Conservation (phyloP, 2,329 filamentous ascomycete species). For the Chaetomium globosum region DNA sequence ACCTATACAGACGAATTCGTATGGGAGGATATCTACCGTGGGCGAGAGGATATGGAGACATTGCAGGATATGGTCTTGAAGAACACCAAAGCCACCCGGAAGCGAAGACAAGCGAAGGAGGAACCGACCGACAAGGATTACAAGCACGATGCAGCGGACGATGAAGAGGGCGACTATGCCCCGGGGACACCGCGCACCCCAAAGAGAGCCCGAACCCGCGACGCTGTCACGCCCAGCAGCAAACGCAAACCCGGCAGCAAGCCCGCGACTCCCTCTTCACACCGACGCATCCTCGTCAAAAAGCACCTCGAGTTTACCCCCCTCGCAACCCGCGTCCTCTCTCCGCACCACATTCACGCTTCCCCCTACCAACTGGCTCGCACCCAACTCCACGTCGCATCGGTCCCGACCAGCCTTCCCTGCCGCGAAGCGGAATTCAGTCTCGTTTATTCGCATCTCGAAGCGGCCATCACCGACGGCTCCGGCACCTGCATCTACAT, state of each 20-base stretch:
- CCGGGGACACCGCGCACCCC: slow-evolving; percentile 44
- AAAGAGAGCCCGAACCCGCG: slow-evolving; percentile 40
- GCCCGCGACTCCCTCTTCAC: slow-evolving; percentile 47
- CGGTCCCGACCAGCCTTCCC: slow-evolving; percentile 84
- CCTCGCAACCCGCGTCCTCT: slow-evolving; percentile 82
- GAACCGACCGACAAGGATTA: slow-evolving; percentile 41
- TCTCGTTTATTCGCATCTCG: slow-evolving; percentile 88
- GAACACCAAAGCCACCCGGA: slow-evolving; percentile 72
- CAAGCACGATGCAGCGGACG: slow-evolving; percentile 38
- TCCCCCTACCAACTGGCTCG: slow-evolving; percentile 93
- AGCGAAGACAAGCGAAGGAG: slow-evolving; percentile 41
- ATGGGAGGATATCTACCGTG: slow-evolving; percentile 83
- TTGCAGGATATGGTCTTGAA: slow-evolving; percentile 67
- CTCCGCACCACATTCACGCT: slow-evolving; percentile 70
- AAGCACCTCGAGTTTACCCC: slow-evolving; percentile 95
- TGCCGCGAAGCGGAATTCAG: slow-evolving; percentile 92
- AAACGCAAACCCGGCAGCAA: slow-evolving; percentile 52
- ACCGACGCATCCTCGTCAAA: slow-evolving; percentile 67
- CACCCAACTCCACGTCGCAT: slow-evolving; percentile 86
- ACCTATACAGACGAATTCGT: slow-evolving; percentile 89
- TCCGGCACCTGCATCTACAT: slow-evolving; percentile 98
- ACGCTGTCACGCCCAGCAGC: slow-evolving; percentile 56
- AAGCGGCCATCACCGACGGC: slow-evolving; percentile 90
- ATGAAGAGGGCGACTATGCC: slow-evolving; percentile 43
- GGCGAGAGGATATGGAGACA: slow-evolving; percentile 65